Conservation (phyloP, 108 stramenopile genomes). For the Parietichytrium sp. region DNA sequence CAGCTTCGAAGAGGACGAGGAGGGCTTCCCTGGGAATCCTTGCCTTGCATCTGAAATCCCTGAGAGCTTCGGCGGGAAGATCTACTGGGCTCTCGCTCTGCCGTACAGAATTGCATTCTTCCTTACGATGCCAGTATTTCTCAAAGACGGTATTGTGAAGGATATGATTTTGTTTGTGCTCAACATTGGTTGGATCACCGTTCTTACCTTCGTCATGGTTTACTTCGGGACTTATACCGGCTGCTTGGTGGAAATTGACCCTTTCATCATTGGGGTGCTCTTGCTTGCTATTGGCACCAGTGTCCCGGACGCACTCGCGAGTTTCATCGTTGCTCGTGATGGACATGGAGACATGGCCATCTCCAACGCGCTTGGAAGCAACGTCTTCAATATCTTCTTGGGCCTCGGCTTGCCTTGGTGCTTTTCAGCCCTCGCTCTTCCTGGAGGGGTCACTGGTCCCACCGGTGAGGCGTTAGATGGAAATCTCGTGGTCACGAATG, state of each 20-base stretch:
- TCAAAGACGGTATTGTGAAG: not conserved
- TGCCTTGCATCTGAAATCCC: not conserved
- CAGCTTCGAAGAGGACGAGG: conserved; percentile 7
- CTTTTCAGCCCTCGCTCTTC: conserved; percentile 17
- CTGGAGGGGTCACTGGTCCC: not conserved
- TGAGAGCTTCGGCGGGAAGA: conserved; percentile 6
- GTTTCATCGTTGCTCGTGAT: conserved; percentile 33
- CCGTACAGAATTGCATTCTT: conserved; percentile 13
- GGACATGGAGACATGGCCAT: conserved; percentile 49
- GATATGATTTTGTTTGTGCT: conserved; percentile 42
- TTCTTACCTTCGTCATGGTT: conserved; percentile 55
- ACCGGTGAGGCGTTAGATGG: conserved; percentile 15
- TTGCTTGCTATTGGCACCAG: conserved; percentile 37
- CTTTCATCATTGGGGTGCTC: conserved; percentile 24
- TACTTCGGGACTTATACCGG: conserved; percentile 41
- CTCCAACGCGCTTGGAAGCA: conserved; percentile 47
- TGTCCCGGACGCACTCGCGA: conserved; percentile 22
- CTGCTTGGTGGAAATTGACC: not conserved
- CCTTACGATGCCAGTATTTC: conserved; percentile 30
- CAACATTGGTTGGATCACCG: conserved; percentile 47
- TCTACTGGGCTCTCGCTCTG: not conserved
- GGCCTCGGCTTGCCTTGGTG: conserved; percentile 48
- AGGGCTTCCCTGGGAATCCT: not conserved
- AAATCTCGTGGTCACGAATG: not conserved
- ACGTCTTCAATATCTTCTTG: conserved; percentile 43